Evolutionary conservation across 2,329 filamentous ascomycete species (phyloP).

Genomic region (Fusarium torreyae): DNA sequence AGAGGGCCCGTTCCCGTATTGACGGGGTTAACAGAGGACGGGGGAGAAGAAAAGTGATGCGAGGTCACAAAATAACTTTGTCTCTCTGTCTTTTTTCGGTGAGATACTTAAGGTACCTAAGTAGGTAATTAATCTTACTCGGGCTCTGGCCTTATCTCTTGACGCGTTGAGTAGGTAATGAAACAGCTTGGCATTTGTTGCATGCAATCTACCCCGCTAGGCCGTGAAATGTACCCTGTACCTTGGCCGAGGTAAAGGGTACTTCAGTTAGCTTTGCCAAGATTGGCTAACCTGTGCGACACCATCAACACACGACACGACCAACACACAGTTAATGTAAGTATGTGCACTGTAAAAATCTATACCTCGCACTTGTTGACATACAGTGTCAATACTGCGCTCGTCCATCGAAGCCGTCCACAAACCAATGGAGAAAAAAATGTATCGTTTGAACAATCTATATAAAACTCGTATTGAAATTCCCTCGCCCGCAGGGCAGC

Average conservation of each 20-base stretch:
- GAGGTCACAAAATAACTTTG: constrained; percentile 7
- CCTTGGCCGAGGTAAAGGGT: constrained; percentile 27
- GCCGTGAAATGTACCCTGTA: constrained; percentile 7
- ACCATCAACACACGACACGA: constrained; percentile 16
- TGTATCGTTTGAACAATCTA: constrained; percentile 16
- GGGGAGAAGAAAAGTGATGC: background rate
- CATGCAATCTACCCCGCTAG: constrained; percentile 23
- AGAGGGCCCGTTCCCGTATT: constrained; percentile 18
- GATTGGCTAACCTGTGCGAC: constrained; percentile 11
- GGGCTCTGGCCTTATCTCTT: constrained; percentile 19
- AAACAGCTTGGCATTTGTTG: constrained; percentile 32
- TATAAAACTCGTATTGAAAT: constrained; percentile 31
- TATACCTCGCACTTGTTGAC: no score
- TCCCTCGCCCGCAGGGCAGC: constrained; percentile 2
- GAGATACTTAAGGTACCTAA: constrained; percentile 7
- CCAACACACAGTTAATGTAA: constrained; percentile 29
- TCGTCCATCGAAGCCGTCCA: background rate
- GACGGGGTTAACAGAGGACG: constrained; percentile 1
- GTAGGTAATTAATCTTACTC: constrained; percentile 20
- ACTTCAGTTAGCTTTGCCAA: constrained; percentile 11
- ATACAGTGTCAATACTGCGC: constrained; percentile 12
- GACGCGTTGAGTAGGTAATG: constrained; percentile 25
- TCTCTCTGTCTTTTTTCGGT: background rate
- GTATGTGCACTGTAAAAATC: background rate
- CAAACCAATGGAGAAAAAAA: constrained; percentile 13